These are phyloP conservation scores for Arctium lappa DNA, from an alignment of 129 eudicot species.

Conservation along the genomic window DNA sequence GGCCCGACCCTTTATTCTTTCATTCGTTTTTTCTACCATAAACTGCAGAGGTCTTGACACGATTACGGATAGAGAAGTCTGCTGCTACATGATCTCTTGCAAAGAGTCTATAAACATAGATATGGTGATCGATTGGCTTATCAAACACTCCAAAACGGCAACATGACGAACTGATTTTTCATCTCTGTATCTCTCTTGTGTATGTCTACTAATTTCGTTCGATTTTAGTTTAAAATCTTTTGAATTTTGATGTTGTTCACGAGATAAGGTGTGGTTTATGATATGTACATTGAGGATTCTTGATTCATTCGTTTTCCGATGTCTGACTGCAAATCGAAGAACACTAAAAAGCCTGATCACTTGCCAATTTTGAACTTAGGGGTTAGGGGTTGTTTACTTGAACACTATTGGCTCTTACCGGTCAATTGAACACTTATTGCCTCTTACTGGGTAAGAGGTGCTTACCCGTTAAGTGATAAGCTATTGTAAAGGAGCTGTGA, in stretches of 20 bases:
- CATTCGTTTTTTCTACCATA: background rate
- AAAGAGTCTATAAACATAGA: slow-evolving; percentile 88
- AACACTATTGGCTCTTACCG: background rate
- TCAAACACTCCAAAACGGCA: slow-evolving; percentile 74
- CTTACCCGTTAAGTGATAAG: too few species aligned
- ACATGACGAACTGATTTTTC: slow-evolving; percentile 22
- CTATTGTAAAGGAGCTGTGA: too few species aligned
- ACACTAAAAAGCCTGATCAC: background rate
- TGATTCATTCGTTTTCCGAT: background rate
- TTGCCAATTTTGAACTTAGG: background rate
- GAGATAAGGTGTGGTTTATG: background rate
- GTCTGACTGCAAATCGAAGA: background rate
- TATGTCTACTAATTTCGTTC: background rate
- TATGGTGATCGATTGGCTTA: slow-evolving; percentile 82
- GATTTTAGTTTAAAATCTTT: background rate
- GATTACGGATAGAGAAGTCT: slow-evolving; percentile 72
- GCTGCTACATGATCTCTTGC: slow-evolving; percentile 95
- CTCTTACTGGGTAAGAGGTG: too few species aligned
- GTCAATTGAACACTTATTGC: too few species aligned
- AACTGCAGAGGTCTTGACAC: slow-evolving; percentile 57
- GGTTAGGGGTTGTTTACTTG: background rate
- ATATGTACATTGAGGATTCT: background rate
- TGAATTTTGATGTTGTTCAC: background rate
- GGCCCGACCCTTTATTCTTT: background rate
- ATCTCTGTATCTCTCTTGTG: background rate